Conservation (phyloP, 768 basidiomycete genomes). For the Solioccasus polychromus region DNA sequence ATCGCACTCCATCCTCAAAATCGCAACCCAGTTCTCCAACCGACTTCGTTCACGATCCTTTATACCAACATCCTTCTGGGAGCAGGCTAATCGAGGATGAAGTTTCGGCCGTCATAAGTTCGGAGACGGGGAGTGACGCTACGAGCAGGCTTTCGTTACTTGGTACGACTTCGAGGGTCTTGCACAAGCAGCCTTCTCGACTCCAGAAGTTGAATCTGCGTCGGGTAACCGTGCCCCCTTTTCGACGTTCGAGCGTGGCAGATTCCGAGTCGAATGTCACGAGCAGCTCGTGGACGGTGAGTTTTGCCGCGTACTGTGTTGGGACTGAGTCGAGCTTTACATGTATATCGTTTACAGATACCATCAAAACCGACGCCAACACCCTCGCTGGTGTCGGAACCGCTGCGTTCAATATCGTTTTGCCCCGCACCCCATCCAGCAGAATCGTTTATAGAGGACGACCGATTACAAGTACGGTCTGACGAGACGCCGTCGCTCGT, state of each 20-base stretch:
- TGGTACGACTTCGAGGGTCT: not conserved
- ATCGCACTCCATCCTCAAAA: not conserved
- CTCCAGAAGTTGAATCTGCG: constrained; percentile 22
- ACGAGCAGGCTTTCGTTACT: not conserved
- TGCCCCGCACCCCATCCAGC: constrained; percentile 19
- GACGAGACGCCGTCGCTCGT: constrained; percentile 18
- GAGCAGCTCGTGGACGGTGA: constrained; percentile 14
- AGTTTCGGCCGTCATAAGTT: constrained; percentile 24
- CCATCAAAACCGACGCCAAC: not conserved
- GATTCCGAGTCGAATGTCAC: constrained; percentile 10
- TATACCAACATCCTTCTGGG: constrained; percentile 21
- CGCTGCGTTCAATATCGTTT: constrained; percentile 20
- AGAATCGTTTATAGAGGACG: constrained; percentile 31
- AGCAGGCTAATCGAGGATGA: constrained; percentile 29
- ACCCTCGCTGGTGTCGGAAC: not conserved
- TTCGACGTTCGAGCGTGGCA: not conserved
- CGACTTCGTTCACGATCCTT: not conserved
- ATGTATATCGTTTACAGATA: constrained; percentile 5
- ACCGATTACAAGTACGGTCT: constrained; percentile 24
- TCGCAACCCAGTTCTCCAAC: constrained; percentile 18
- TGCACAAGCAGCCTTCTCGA: constrained; percentile 5
- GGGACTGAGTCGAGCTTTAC: not conserved
- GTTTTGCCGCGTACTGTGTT: not conserved
- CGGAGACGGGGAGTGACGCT: constrained; percentile 25
- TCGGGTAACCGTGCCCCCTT: constrained; percentile 1